Evolutionary conservation across 1,284 basidiomycete genomes (phyloP), one percentile per base, ranked within the genome.

Genomic region (Microbotryum intermedium): DNA sequence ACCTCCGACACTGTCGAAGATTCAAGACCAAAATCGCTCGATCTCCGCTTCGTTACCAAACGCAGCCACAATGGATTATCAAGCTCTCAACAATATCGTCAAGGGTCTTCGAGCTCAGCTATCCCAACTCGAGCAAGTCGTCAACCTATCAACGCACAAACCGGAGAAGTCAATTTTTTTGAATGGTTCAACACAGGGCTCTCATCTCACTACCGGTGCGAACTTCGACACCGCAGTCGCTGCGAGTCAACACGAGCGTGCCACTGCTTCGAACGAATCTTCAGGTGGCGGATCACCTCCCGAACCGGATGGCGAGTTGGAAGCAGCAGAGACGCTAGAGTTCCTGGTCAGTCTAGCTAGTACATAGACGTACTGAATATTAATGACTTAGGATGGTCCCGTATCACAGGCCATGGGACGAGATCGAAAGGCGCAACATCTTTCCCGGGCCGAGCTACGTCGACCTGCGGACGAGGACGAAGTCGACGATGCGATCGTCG

Each of bases 271-370:
- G 34, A 39, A 13, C 34, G 34, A 39, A 39, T 39, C 34, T 39
- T 39, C 34, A 39, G 34, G 34, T 16, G 16, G 16, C 34, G 34
- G 13, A 39, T 39, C 34, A 39, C 16, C 34, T 39, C 34, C 34
- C 34, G 34, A 39, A 39, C 34, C 34, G 34, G 62, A 67, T 21
- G 59, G 55, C 13, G 66, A 67, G 50, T 60, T 65, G 6, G 66
- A 67, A 30, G 65, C 66, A 21, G 66, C 66, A 5, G 60, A 62
- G 0, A 59, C 59, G 10, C 50, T 67, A 21, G 66, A 67, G 44
- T 67, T 59, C 10, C 60, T 67, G 43, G 65, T 64, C 7, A 21
- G 58, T 48, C 18, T 30, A n/a, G 9, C 29, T 25, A 2, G 25
- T 21, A 11, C n/a, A n/a, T n/a, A n/a, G n/a, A n/a, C n/a, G n/a